Conservation (phyloP, 768 basidiomycete species). For the Lyophyllum decastes region DNA sequence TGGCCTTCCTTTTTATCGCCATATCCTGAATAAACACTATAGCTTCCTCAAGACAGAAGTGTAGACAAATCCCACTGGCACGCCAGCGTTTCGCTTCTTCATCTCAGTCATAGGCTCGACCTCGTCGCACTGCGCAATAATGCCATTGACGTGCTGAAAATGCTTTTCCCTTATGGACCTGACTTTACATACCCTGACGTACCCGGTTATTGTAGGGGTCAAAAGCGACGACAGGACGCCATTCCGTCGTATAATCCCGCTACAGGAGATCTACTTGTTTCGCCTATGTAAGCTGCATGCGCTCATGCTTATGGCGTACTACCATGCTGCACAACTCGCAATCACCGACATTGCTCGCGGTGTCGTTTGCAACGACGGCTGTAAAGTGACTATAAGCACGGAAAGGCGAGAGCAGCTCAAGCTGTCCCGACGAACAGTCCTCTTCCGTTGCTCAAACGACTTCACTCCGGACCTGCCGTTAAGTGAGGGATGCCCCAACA, state of each 20-base stretch:
- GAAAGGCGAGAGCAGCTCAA: slow-evolving; percentile 18
- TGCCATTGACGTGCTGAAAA: slow-evolving; percentile 9
- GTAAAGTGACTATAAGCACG: neutral
- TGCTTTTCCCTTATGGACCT: slow-evolving; percentile 10
- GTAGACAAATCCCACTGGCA: slow-evolving; percentile 3
- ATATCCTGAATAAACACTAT: neutral
- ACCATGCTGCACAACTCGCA: slow-evolving; percentile 23
- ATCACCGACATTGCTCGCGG: slow-evolving; percentile 19
- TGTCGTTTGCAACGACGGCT: slow-evolving; percentile 12
- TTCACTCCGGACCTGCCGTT: slow-evolving; percentile 3
- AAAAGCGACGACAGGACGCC: neutral
- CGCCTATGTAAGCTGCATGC: slow-evolving; percentile 12
- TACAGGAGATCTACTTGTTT: slow-evolving; percentile 21
- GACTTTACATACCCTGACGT: neutral
- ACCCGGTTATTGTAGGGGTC: slow-evolving; percentile 8
- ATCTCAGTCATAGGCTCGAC: slow-evolving; percentile 10
- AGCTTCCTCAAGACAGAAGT: neutral
- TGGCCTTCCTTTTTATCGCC: neutral
- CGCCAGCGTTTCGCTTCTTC: slow-evolving; percentile 9
- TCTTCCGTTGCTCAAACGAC: slow-evolving; percentile 18
- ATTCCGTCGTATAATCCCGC: slow-evolving; percentile 16
- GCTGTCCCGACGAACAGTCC: slow-evolving; percentile 13
- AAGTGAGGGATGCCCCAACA: slow-evolving; percentile 2
- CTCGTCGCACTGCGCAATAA: slow-evolving; percentile 6
- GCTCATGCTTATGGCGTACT: slow-evolving; percentile 23